Percentiles rank a stretch among this genome's conserved stretches.
Conservation (phyloP, 495 filamentous ascomycete species). For the Penicillium riverlandense region DNA sequence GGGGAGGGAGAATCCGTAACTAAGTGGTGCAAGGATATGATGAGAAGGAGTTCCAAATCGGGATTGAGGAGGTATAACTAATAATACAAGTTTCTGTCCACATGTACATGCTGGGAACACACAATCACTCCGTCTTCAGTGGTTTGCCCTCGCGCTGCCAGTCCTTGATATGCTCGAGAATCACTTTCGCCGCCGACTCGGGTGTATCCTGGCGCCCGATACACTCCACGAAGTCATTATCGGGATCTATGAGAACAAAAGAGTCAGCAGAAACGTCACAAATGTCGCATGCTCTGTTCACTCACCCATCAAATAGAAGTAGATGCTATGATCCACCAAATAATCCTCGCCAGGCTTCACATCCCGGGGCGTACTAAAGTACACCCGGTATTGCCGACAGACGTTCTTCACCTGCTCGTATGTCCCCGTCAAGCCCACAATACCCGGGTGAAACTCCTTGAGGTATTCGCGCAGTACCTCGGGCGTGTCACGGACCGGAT, state of each 20-base stretch:
- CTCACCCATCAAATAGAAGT: constrained; percentile 94
- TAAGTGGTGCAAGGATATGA: background rate
- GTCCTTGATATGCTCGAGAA: constrained; percentile 81
- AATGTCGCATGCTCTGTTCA: too few relatives aligned
- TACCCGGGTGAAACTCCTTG: constrained; percentile 80
- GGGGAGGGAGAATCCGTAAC: background rate
- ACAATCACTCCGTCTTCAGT: constrained; percentile 28
- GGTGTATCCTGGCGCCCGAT: constrained; percentile 91
- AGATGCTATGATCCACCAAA: constrained; percentile 96
- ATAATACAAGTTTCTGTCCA: constrained; percentile 4
- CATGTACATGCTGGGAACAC: constrained; percentile 10
- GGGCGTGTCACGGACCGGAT: constrained; percentile 85
- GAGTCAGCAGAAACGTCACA: background rate
- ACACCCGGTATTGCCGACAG: constrained; percentile 93
- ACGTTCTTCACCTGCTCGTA: constrained; percentile 87
- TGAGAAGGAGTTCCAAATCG: constrained; percentile 26
- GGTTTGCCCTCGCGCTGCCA: constrained; percentile 60
- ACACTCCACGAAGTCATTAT: constrained; percentile 96
- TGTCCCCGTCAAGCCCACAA: constrained; percentile 85
- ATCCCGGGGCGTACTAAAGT: constrained; percentile 85
- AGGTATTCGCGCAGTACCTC: constrained; percentile 78
- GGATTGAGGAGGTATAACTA: background rate
- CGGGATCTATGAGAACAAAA: constrained; percentile 56
- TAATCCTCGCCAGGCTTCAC: constrained; percentile 94
- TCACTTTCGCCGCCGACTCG: constrained; percentile 75